Evolutionary conservation across 2,329 filamentous ascomycete species (phyloP).

Genomic region (Cladosporium oxysporum): DNA sequence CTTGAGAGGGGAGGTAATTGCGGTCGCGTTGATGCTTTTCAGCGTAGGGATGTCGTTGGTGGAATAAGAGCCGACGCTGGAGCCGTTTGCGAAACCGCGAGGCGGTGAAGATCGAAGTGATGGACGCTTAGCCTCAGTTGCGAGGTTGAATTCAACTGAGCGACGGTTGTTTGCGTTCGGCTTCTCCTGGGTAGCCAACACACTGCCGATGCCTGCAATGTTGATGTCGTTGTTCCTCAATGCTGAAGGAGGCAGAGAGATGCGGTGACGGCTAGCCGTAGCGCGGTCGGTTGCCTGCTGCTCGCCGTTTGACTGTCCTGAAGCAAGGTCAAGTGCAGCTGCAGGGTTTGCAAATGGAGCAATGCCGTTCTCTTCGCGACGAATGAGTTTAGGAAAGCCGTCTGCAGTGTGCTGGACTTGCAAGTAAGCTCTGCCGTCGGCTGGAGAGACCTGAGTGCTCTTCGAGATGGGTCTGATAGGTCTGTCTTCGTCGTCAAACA

Average conservation of each 20-base stretch:
- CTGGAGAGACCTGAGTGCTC: slow-evolving; percentile 52
- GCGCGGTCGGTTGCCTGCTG: slow-evolving; percentile 62
- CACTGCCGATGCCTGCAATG: slow-evolving; percentile 42
- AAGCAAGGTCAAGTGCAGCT: slow-evolving; percentile 72
- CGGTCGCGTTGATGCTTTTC: slow-evolving; percentile 61
- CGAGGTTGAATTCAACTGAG: slow-evolving; percentile 50
- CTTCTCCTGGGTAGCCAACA: slow-evolving; percentile 45
- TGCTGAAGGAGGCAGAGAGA: slow-evolving; percentile 40
- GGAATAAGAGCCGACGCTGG: slow-evolving; percentile 81
- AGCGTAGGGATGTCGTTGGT: slow-evolving; percentile 84
- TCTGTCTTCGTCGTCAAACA: slow-evolving; percentile 76
- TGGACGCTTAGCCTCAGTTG: slow-evolving; percentile 48
- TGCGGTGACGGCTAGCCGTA: slow-evolving; percentile 50
- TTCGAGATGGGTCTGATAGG: slow-evolving; percentile 16
- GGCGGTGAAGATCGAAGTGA: slow-evolving; percentile 59
- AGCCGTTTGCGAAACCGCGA: slow-evolving; percentile 58
- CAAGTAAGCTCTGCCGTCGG: slow-evolving; percentile 69
- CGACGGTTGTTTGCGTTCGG: slow-evolving; percentile 45
- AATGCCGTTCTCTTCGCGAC: slow-evolving; percentile 58
- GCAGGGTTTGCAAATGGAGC: slow-evolving; percentile 80
- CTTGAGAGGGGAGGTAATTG: slow-evolving; percentile 31
- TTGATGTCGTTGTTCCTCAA: slow-evolving; percentile 35
- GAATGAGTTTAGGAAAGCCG: slow-evolving; percentile 81
- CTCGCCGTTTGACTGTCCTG: slow-evolving; percentile 64
- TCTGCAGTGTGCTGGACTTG: slow-evolving; percentile 75